Conservation (phyloP, 2,329 filamentous ascomycete species). For the Colletotrichum sp. region DNA sequence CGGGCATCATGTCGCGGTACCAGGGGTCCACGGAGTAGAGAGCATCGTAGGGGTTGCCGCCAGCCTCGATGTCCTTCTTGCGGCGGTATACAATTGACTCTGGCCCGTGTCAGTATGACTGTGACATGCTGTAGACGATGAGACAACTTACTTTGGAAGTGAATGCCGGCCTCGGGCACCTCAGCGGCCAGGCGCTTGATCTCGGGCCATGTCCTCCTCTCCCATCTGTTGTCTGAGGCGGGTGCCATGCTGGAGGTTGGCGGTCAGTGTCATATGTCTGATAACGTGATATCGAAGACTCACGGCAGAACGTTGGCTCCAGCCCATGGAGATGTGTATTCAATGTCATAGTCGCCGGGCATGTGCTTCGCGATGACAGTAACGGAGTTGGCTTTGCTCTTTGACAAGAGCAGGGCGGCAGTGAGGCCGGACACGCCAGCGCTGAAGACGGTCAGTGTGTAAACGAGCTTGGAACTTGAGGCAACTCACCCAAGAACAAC, state of each 20-base stretch:
- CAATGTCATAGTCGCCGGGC: conserved; percentile 84
- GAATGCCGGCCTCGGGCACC: conserved; percentile 74
- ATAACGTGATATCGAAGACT: conserved; percentile 29
- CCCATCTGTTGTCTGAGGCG: conserved; percentile 49
- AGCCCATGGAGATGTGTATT: conserved; percentile 84
- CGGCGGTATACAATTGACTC: conserved; percentile 52
- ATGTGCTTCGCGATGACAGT: conserved; percentile 71
- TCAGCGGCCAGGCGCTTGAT: conserved; percentile 60
- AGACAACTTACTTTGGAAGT: conserved; percentile 63
- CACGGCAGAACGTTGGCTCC: conserved; percentile 77
- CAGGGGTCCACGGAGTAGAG: conserved; percentile 71
- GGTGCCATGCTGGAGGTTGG: conserved; percentile 34
- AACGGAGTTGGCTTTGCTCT: conserved; percentile 44
- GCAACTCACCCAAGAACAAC: conserved; percentile 40
- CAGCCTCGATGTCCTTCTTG: conserved; percentile 61
- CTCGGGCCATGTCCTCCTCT: conserved; percentile 63
- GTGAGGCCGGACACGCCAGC: conserved; percentile 59
- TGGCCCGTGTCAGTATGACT: conserved; percentile 40
- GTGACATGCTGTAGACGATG: conserved; percentile 28
- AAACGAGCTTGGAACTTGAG: background rate
- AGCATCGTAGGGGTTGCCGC: conserved; percentile 69
- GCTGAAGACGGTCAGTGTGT: conserved; percentile 24
- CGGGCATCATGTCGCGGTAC: conserved; percentile 74
- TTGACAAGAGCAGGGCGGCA: conserved; percentile 52
- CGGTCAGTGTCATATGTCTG: background rate